Evolutionary conservation across 1,284 basidiomycete genomes (phyloP).

Genomic region (Pseudozyma flocculosa): DNA sequence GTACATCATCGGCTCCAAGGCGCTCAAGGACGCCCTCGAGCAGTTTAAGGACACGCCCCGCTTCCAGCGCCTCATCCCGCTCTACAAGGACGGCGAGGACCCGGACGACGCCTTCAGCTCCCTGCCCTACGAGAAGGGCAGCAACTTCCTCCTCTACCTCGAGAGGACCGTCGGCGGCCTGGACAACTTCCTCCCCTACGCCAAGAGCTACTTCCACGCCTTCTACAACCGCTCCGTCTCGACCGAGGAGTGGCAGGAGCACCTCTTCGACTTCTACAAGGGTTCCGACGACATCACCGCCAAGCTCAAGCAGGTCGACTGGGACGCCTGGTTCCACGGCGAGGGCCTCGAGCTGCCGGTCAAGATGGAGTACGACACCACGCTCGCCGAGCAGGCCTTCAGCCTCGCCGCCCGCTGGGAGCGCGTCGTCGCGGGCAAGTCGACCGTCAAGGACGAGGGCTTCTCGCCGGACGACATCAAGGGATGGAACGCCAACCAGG

Average conservation of each 20-base stretch:
- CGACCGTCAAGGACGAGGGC: slow-evolving; percentile 11
- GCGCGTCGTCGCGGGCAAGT: slow-evolving; percentile 26
- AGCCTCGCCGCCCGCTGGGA: slow-evolving; percentile 77
- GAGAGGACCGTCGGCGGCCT: slow-evolving; percentile 81
- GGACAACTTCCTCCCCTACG: slow-evolving; percentile 64
- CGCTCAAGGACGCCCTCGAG: slow-evolving; percentile 71
- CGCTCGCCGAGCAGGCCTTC: slow-evolving; percentile 69
- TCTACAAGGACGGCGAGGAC: slow-evolving; percentile 77
- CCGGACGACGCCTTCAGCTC: slow-evolving; percentile 61
- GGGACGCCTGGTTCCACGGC: slow-evolving; percentile 80
- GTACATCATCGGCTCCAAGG: slow-evolving; percentile 74
- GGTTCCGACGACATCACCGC: slow-evolving; percentile 58
- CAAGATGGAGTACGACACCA: slow-evolving; percentile 77
- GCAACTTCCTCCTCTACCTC: slow-evolving; percentile 70
- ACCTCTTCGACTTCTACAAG: slow-evolving; percentile 78
- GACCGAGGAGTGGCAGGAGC: slow-evolving; percentile 81
- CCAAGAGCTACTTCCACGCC: slow-evolving; percentile 70
- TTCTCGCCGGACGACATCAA: slow-evolving; percentile 43
- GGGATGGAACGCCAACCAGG: slow-evolving; percentile 54
- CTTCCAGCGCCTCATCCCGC: slow-evolving; percentile 82
- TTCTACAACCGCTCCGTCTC: slow-evolving; percentile 74
- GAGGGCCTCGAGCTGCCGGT: slow-evolving; percentile 76
- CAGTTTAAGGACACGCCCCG: slow-evolving; percentile 62
- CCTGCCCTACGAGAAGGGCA: slow-evolving; percentile 74
- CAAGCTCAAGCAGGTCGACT: slow-evolving; percentile 69